Base-by-base conservation (phyloP, 805 yeast genomes). In the baker's yeast (Saccharomyces cerevisiae) region DNA sequence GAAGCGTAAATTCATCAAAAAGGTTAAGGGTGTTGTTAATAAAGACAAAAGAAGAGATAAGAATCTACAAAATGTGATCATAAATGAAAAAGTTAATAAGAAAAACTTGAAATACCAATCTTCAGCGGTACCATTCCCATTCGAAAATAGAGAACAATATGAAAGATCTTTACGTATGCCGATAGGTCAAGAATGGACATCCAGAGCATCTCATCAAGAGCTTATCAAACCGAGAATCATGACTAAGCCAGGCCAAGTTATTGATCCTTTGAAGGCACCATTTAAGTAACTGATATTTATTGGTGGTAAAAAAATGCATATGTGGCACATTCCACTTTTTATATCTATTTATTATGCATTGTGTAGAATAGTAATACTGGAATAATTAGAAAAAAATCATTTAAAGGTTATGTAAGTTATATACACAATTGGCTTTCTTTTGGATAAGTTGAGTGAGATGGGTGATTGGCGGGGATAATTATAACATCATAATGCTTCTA, bases 101-200 rank as follows among this genome's bases (percentile, higher is more conserved):
- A 89, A 87, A 78, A 84, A 84, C 65, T 73, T 82, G 65, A 90
- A 89, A 72, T 94, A 89, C 73, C 90, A 85, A 69, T 86, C 97
- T 1, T 79, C 84, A 43, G 82, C 85, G n/a, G 96, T 94, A 49
- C 98, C 98, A 28, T 92, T 84, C 79, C 97, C 97, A 56, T 94
- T 79, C 70, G 97, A 94, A 73, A 85, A 85, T 56, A 79, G 85
- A 68, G 98, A 90, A 68, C 98, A 94, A 72, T 94, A 94, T 70
- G 99, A 94, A 71, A 81, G 96, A 67, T 83, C 96, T 4, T 76
- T 94, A 65, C 81, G 96, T 67, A 85, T 89, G 89, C 97, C 98
- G n/a, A 76, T 94, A 57, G 98, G 98, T 27, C 95, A 88, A 70
- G 96, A 94, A 72, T 94, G 98, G 98, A 84, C 92, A 8, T 81